Percentiles rank a stretch among this genome's conserved stretches.
phyloP scores from a whole-genome alignment of 1,284 basidiomycete genomes.

The Cystobasidium sp. region DNA sequence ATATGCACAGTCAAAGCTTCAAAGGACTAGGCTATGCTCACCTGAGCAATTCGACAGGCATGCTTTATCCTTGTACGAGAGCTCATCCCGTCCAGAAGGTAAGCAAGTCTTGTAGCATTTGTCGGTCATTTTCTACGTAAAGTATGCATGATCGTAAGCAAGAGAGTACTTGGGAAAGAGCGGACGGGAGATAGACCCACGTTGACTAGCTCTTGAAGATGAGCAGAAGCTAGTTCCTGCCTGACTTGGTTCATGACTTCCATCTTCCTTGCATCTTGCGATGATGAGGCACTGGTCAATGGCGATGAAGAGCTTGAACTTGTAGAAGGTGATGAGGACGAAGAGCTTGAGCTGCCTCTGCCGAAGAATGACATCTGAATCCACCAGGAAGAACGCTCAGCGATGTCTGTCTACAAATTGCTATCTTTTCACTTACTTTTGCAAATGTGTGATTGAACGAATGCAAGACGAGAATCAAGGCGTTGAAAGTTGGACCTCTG shows the following conservation, averaged over 20 bases:
- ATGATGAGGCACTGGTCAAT: background rate
- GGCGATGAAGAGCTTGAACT: background rate
- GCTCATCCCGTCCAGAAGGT: conserved; percentile 19
- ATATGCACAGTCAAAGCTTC: background rate
- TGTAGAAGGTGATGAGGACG: conserved; percentile 1
- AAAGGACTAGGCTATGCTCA: background rate
- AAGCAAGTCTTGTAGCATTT: conserved; percentile 40
- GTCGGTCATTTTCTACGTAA: conserved; percentile 39
- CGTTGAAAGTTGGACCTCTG: background rate
- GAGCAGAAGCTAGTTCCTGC: conserved; percentile 39
- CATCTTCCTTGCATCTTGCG: conserved; percentile 29
- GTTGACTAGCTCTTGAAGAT: conserved; percentile 42
- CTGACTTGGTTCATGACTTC: conserved; percentile 43
- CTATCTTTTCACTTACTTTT: no score
- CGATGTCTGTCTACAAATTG: no score
- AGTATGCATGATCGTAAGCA: background rate
- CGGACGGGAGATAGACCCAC: background rate
- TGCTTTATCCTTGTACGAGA: conserved; percentile 35
- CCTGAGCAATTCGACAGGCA: conserved; percentile 38
- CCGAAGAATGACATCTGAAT: conserved; percentile 42
- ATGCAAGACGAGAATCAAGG: background rate
- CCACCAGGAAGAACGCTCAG: background rate
- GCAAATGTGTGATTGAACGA: no score
- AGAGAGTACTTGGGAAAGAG: background rate
- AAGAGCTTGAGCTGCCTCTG: conserved; percentile 22